Evolutionary conservation across 768 basidiomycete genomes (phyloP).

Genomic region (Macrolepiota dolichaula): DNA sequence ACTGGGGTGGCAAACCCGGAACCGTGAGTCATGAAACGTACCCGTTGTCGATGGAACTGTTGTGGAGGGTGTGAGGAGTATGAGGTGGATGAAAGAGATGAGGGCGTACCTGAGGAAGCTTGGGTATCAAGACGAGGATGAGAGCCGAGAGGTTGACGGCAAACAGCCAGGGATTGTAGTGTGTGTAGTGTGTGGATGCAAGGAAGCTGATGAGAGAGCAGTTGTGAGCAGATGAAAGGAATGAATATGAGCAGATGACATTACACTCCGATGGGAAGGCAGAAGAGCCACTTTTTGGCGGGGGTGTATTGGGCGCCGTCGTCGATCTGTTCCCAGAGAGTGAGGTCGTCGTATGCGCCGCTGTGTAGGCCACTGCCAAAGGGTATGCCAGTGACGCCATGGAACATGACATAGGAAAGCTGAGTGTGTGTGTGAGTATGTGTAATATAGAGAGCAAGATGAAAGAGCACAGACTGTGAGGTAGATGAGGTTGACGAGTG

Average conservation of each 20-base stretch:
- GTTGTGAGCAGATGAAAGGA: not conserved
- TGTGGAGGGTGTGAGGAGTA: constrained; percentile 3
- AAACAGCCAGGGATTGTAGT: constrained; percentile 94
- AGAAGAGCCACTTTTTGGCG: constrained; percentile 94
- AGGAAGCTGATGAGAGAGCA: constrained; percentile 63
- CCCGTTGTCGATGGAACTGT: constrained; percentile 79
- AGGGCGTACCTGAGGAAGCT: constrained; percentile 81
- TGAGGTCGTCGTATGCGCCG: constrained; percentile 96
- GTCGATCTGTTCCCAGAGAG: constrained; percentile 99
- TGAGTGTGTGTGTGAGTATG: constrained; percentile 25
- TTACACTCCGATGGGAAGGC: constrained; percentile 88
- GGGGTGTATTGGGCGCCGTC: constrained; percentile 98
- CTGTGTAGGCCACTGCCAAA: constrained; percentile 85
- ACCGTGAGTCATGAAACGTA: constrained; percentile 65
- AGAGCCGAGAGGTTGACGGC: constrained; percentile 84
- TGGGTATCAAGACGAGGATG: constrained; percentile 82
- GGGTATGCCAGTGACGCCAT: constrained; percentile 95
- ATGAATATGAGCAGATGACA: not conserved
- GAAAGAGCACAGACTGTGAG: constrained; percentile 57
- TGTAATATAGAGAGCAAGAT: not conserved
- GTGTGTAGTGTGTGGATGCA: constrained; percentile 96
- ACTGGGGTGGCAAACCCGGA: constrained; percentile 69
- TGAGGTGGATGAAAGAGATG: constrained; percentile 1
- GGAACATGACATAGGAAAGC: constrained; percentile 99
- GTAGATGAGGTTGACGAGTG: constrained; percentile 86